Evolutionary conservation across 176 grass and related monocot species (phyloP).

Genomic region (Oryza glumipatula): DNA sequence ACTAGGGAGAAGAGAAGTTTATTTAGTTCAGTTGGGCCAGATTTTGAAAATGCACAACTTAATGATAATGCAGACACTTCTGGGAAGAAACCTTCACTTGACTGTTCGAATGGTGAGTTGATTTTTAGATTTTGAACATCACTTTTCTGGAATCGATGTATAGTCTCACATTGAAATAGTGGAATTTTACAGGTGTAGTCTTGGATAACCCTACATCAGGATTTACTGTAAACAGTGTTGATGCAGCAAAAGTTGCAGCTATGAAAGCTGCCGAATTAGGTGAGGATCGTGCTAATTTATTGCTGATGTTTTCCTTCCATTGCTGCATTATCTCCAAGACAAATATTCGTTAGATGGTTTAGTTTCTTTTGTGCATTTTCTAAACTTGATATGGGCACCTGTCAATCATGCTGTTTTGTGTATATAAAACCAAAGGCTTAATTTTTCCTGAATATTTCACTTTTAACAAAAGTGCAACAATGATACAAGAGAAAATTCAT

Average conservation of each 20-base stretch:
- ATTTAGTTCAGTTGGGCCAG: conserved; percentile 53
- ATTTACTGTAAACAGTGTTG: conserved; percentile 43
- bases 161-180: not conserved
- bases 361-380: conserved; percentile 27
- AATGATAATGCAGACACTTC: conserved; percentile 39
- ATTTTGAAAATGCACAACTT: conserved; percentile 37
- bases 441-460: conserved; percentile 21
- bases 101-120: conserved; percentile 36
- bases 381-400: conserved; percentile 24
- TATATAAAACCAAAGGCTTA: conserved; percentile 6
- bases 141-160: conserved; percentile 24
- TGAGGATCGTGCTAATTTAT: conserved; percentile 18
- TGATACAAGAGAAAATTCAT: not conserved
- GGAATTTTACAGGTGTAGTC: conserved; percentile 13
- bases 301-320: conserved; percentile 30
- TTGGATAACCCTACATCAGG: conserved; percentile 36
- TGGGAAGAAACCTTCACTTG: conserved; percentile 27
- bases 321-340: not conserved
- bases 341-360: conserved; percentile 7
- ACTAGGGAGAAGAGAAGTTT: conserved; percentile 60
- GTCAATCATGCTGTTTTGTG: conserved; percentile 24
- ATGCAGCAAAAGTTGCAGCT: conserved; percentile 90
- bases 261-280: conserved; percentile 94
- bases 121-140: conserved; percentile 19
- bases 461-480: not conserved